Conservation (phyloP, 495 filamentous ascomycete species). For the Penicillium riverlandense region DNA sequence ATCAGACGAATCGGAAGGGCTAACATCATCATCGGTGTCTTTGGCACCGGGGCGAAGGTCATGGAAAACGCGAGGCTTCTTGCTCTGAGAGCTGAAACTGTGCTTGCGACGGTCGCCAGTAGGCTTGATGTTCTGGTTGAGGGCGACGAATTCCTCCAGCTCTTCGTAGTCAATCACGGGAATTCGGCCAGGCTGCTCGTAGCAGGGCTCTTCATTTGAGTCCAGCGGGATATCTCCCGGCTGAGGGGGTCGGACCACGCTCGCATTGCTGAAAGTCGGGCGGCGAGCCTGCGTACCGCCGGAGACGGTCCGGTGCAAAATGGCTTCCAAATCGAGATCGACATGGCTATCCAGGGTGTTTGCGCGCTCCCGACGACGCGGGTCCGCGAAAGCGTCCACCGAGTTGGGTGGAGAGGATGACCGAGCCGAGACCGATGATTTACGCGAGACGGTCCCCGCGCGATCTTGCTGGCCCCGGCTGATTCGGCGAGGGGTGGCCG, state of each 20-base stretch:
- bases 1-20: conserved; percentile 23
- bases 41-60: conserved; percentile 48
- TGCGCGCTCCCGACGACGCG: conserved; percentile 57
- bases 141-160: conserved; percentile 75
- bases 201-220: conserved; percentile 73
- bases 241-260: conserved; percentile 39
- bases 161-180: conserved; percentile 79
- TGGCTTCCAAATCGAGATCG: conserved; percentile 49
- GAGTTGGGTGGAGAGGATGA: conserved; percentile 90
- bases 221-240: conserved; percentile 36
- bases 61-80: conserved; percentile 50
- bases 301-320: conserved; percentile 66
- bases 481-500: conserved; percentile 31
- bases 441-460: conserved; percentile 30
- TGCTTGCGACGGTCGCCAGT: conserved; percentile 34
- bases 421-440: conserved; percentile 54
- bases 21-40: conserved; percentile 19
- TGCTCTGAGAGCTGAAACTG: conserved; percentile 45
- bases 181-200: conserved; percentile 47
- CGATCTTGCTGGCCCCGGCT: conserved; percentile 38
- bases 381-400: conserved; percentile 91
- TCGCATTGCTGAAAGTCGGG: conserved; percentile 56
- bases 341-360: conserved; percentile 56
- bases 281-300: conserved; percentile 54
- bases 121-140: conserved; percentile 41